Base-by-base conservation (phyloP, 139 green algal genomes). In the Pleodorina starrii region DNA sequence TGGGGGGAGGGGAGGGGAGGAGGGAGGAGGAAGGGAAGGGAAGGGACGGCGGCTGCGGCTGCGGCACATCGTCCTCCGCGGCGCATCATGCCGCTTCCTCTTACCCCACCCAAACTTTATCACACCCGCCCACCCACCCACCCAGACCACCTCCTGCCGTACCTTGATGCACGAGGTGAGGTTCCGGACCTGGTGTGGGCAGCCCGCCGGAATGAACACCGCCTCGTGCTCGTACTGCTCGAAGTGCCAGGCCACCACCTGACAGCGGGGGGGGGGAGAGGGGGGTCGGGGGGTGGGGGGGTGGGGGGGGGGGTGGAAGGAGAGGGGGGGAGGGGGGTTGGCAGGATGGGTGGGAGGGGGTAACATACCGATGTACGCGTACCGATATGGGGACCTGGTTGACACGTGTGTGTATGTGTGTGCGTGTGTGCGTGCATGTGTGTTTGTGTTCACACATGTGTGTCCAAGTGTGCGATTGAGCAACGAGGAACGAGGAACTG, bases 121-220 rank as follows among this genome's bases (percentile, higher is more conserved):
- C 51, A 60, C 51, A 14, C 51, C 51, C 17, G 14, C 51, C 17
- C 51, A 14, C 51, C 51, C 51, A 27, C 17, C 51, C 51, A 60
- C 51, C 51, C 51, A 14, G 51, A n/a, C 23, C 59, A 10, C 63
- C 63, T 40, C 25, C 63, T 23, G 21, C 14, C 12, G 25, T 21
- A 95, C 92, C 91, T 98, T 98, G 82, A 97, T 94, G 91, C 92
- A 97, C 43, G 85, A 92, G 44, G 90, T 89, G 84, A 97, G 88
- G 92, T 97, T 97, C 77, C 92, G 74, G 35, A 98, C 97, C 93
- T 99, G 97, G 91, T 99, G 97, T 1, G 96, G 93, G 88, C 96
- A 98, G 51, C 97, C 97, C 16, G 93, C 94, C 2, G 97, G 97
- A 42, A 99, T 97, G 85, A 98, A 96, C 63, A 99, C 97, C 0